phyloP scores from a whole-genome alignment of 768 basidiomycete genomes.

The Kwoniella dendrophila region DNA sequence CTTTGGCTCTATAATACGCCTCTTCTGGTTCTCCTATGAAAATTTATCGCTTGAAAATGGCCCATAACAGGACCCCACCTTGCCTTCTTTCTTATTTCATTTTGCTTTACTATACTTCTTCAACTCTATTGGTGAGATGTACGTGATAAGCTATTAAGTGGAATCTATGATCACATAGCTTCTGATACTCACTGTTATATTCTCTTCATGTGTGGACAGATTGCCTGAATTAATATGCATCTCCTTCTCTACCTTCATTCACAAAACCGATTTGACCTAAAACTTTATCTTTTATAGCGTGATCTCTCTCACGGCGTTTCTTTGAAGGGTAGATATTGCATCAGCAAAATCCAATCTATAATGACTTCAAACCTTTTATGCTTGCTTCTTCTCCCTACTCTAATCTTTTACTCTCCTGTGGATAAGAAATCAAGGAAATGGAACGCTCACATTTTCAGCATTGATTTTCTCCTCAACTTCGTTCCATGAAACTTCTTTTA shows the following conservation, averaged over 20 bases:
- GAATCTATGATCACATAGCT: not conserved
- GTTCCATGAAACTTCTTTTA: conserved; percentile 26
- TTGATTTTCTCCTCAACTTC: conserved; percentile 42
- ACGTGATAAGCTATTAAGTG: too few species aligned
- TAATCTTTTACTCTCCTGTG: too few species aligned
- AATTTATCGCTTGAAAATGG: not conserved
- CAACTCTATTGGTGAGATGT: too few species aligned
- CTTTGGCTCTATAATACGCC: too few species aligned
- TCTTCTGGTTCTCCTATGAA: not conserved
- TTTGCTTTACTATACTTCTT: not conserved
- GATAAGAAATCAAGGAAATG: not conserved
- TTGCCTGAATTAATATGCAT: conserved; percentile 79
- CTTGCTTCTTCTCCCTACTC: not conserved
- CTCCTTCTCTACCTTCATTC: conserved; percentile 93
- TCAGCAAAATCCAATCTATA: too few species aligned
- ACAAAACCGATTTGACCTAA: conserved; percentile 86
- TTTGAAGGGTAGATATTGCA: conserved; percentile 40
- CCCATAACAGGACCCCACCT: not conserved
- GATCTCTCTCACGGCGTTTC: conserved; percentile 76
- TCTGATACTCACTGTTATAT: not conserved
- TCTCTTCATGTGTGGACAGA: too few species aligned
- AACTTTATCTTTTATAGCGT: conserved; percentile 72
- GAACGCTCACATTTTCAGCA: conserved; percentile 36
- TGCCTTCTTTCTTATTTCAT: not conserved
- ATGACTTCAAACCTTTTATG: not conserved